Evolutionary conservation across 371 early-diverging fungal species (phyloP).

Genomic region (Smittium culicis): DNA sequence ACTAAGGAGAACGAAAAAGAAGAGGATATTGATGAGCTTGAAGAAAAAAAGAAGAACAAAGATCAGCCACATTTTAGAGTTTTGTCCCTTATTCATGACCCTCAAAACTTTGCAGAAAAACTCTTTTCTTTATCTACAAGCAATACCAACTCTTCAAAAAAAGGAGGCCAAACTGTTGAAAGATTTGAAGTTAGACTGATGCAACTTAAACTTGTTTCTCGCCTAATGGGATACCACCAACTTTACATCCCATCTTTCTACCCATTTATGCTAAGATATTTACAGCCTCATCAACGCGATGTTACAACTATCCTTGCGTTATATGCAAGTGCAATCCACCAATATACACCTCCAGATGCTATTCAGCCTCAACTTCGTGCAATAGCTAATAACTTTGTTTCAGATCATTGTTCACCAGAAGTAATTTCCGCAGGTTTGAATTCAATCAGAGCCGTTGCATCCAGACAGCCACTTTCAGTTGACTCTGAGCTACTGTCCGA

Average conservation of each 20-base stretch:
- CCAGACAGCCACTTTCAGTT: slow-evolving; percentile 81
- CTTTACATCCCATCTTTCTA: slow-evolving; percentile 81
- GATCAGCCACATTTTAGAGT: too few relatives aligned
- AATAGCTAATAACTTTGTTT: too few relatives aligned
- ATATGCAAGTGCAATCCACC: too few relatives aligned
- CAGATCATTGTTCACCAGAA: slow-evolving; percentile 73
- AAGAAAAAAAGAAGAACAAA: slow-evolving; percentile 39
- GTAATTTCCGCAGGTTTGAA: slow-evolving; percentile 92
- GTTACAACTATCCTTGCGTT: slow-evolving; percentile 84
- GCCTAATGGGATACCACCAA: slow-evolving; percentile 89
- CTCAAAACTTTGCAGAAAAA: slow-evolving; percentile 88
- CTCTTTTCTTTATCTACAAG: slow-evolving; percentile 55
- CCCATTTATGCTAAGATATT: too few relatives aligned
- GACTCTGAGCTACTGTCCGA: slow-evolving; percentile 66
- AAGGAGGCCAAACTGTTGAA: slow-evolving; percentile 43
- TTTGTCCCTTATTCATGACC: slow-evolving; percentile 68
- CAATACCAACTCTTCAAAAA: slow-evolving; percentile 24
- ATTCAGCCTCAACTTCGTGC: slow-evolving; percentile 70
- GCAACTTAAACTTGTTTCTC: slow-evolving; percentile 81
- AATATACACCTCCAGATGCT: too few relatives aligned
- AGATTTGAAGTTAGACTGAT: too few relatives aligned
- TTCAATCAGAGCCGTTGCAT: slow-evolving; percentile 81
- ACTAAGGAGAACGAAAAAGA: slow-evolving; percentile 17
- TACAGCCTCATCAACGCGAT: too few relatives aligned
- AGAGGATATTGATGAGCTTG: slow-evolving; percentile 20